phyloP scores from a whole-genome alignment of 768 basidiomycete genomes.

The Rhodotorula taiwanensis region DNA sequence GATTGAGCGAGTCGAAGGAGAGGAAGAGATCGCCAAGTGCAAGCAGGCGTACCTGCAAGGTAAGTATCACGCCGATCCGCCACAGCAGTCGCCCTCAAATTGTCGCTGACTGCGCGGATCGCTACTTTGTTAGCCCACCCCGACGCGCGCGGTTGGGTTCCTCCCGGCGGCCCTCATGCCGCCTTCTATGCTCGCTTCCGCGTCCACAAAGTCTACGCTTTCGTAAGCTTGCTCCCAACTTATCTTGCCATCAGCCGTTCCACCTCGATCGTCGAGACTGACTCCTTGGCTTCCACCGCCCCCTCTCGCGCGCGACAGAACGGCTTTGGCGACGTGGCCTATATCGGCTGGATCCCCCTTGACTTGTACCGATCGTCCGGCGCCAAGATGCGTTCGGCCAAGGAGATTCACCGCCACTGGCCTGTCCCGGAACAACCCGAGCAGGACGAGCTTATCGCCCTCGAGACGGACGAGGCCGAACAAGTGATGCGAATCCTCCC shows the following conservation, averaged over 20 bases:
- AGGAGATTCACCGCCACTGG: slow-evolving; percentile 25
- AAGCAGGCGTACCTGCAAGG: slow-evolving; percentile 22
- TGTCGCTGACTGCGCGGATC: no score
- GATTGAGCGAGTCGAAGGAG: slow-evolving; percentile 27
- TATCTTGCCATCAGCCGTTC: neutral
- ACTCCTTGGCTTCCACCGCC: neutral
- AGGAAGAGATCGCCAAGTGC: slow-evolving; percentile 20
- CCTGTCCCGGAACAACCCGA: slow-evolving; percentile 30
- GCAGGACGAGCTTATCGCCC: neutral
- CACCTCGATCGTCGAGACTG: no score
- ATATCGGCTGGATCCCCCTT: slow-evolving; percentile 38
- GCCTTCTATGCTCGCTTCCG: slow-evolving; percentile 34
- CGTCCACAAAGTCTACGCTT: slow-evolving; percentile 32
- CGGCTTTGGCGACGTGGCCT: slow-evolving; percentile 37
- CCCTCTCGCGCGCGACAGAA: neutral
- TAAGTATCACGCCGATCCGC: no score
- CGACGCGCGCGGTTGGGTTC: slow-evolving; percentile 23
- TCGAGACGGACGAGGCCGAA: neutral
- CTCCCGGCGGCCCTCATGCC: slow-evolving; percentile 30
- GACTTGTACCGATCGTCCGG: slow-evolving; percentile 32
- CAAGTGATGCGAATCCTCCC: neutral
- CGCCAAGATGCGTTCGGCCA: slow-evolving; percentile 18
- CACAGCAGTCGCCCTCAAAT: no score
- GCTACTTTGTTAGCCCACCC: no score
- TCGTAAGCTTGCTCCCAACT: slow-evolving; percentile 2